Evolutionary conservation across 768 basidiomycete species (phyloP).

Genomic region (Multifurca ochricompacta): DNA sequence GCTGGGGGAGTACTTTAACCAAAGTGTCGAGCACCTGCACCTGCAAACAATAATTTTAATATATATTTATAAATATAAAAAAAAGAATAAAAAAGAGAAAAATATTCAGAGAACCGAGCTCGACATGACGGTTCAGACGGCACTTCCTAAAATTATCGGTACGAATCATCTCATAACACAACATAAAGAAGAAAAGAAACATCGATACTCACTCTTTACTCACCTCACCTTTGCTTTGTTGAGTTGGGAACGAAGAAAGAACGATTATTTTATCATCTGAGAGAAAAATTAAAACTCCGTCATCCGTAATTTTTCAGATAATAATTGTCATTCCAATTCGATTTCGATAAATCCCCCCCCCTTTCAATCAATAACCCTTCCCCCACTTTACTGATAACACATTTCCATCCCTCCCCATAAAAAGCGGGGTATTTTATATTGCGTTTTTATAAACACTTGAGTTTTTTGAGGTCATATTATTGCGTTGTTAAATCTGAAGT

Average conservation of each 20-base stretch:
- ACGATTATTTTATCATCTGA: constrained; percentile 15
- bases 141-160: constrained; percentile 23
- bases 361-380: constrained; percentile 1
- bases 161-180: constrained; percentile 14
- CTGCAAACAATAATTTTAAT: too few species aligned
- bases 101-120: constrained; percentile 21
- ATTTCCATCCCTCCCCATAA: background rate
- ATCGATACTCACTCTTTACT: too few species aligned
- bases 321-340: constrained; percentile 7
- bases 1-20: background rate
- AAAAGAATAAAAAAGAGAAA: background rate
- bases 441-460: background rate
- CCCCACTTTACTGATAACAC: background rate
- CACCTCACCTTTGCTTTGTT: background rate
- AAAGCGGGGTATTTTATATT: constrained; percentile 2
- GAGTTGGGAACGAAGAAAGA: background rate
- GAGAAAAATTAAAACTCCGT: constrained; percentile 15
- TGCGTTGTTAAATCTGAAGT: background rate
- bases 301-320: constrained; percentile 17
- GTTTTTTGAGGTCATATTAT: background rate
- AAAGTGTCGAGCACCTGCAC: background rate
- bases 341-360: constrained; percentile 10
- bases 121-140: constrained; percentile 20
- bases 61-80: too few species aligned
- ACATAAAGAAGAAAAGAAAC: background rate